phyloP scores from a whole-genome alignment of 2,329 filamentous ascomycete species.

The Calonectria crousiana region DNA sequence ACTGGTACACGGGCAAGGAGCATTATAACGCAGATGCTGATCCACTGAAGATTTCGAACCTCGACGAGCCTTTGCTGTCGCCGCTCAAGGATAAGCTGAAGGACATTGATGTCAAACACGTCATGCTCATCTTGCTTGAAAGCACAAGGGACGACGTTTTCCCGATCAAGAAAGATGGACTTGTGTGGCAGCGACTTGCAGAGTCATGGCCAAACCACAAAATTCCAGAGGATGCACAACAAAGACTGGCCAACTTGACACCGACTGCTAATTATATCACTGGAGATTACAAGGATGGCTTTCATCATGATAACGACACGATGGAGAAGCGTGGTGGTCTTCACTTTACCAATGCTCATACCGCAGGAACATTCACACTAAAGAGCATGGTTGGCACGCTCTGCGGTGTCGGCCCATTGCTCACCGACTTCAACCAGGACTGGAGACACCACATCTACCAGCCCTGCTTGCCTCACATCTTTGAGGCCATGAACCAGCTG shows the following conservation, averaged over 20 bases:
- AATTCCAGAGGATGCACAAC: not conserved
- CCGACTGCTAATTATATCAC: not conserved
- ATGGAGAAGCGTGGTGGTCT: not conserved
- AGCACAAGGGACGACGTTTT: not conserved
- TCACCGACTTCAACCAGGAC: slow-evolving; percentile 55
- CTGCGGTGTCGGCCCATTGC: slow-evolving; percentile 54
- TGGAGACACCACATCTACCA: slow-evolving; percentile 54
- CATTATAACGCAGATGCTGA: not conserved
- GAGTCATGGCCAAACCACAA: not conserved
- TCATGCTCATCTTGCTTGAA: not conserved
- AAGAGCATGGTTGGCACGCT: slow-evolving; percentile 45
- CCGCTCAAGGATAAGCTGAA: not conserved
- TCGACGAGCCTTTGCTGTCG: not conserved
- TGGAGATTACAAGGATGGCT: not conserved
- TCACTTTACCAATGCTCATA: slow-evolving; percentile 1
- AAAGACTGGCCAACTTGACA: not conserved
- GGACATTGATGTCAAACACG: not conserved
- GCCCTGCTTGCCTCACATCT: slow-evolving; percentile 55
- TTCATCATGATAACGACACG: not conserved
- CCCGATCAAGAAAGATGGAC: not conserved
- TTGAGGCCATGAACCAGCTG: slow-evolving; percentile 27
- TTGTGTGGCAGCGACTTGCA: not conserved
- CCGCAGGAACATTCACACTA: not conserved
- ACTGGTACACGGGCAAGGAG: not conserved
- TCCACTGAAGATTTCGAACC: not conserved